phyloP scores from a whole-genome alignment of 805 yeast species.

The Metschnikowia cerradonensis region DNA sequence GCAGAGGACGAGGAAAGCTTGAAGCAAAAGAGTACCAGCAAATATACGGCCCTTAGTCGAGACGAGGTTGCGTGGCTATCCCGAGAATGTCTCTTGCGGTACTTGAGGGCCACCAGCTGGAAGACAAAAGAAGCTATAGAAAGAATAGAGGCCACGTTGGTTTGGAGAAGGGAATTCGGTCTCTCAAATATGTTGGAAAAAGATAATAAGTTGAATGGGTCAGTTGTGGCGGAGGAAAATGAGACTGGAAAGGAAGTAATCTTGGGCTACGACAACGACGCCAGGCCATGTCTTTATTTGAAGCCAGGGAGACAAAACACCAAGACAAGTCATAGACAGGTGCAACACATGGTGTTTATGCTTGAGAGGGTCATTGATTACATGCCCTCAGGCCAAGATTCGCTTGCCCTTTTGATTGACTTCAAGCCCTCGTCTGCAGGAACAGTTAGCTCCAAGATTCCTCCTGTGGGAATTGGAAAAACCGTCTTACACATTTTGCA shows the following conservation, averaged over 20 bases:
- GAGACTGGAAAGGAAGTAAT: conserved; percentile 91
- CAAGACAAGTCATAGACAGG: conserved; percentile 82
- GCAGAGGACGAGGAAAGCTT: conserved; percentile 49
- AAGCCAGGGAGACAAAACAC: conserved; percentile 97
- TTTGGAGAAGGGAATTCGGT: conserved; percentile 95
- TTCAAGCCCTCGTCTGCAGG: conserved; percentile 74
- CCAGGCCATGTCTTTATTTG: conserved; percentile 88
- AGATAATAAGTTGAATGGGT: conserved; percentile 51
- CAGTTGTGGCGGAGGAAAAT: conserved; percentile 60
- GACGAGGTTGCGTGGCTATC: conserved; percentile 90
- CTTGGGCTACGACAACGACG: conserved; percentile 83
- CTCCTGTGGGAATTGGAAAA: conserved; percentile 84
- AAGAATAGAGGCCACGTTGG: conserved; percentile 71
- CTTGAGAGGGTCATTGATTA: conserved; percentile 87
- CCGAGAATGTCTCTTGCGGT: conserved; percentile 84
- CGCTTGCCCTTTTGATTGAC: conserved; percentile 85
- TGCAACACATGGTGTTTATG: conserved; percentile 92
- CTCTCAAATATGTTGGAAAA: conserved; percentile 39
- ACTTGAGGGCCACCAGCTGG: conserved; percentile 95
- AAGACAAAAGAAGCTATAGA: conserved; percentile 60
- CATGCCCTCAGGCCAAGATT: conserved; percentile 97
- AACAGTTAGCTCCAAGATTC: conserved; percentile 60
- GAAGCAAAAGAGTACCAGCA: conserved; percentile 35
- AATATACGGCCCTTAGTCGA: conserved; percentile 23
- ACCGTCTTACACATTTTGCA: conserved; percentile 91